Evolutionary conservation across 345 rosid species (phyloP).

Genomic region (Populus deltoides): DNA sequence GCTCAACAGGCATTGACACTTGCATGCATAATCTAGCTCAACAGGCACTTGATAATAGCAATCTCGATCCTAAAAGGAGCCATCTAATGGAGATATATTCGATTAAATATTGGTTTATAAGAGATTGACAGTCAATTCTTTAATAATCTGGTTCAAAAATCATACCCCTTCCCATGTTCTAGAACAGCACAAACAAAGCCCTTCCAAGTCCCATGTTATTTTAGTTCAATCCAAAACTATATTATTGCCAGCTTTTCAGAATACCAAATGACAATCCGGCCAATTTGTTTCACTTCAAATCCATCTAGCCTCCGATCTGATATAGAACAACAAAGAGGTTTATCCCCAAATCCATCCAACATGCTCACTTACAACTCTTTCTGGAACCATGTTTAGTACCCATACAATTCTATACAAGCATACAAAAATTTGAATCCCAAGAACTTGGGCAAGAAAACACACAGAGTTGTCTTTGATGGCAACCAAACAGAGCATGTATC

Average conservation of each 20-base stretch:
- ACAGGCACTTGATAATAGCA: not conserved
- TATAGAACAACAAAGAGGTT: not conserved
- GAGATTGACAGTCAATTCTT: not conserved
- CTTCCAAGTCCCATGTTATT: not conserved
- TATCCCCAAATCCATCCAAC: not conserved
- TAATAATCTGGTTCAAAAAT: not conserved
- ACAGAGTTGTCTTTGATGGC: not conserved
- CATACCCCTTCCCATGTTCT: not conserved
- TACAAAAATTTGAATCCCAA: no score
- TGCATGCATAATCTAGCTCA: not conserved
- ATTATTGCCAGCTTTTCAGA: not conserved
- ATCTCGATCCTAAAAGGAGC: not conserved
- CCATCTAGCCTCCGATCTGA: not conserved
- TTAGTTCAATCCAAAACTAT: not conserved
- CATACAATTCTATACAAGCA: not conserved
- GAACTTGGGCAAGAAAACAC: not conserved
- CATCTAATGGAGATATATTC: not conserved
- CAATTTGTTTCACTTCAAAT: not conserved
- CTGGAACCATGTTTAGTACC: not conserved
- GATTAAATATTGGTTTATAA: not conserved
- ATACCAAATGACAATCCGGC: not conserved
- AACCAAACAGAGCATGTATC: not conserved
- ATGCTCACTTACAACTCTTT: not conserved
- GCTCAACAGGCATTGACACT: not conserved
- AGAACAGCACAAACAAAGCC: not conserved